Evolutionary conservation across 2,329 filamentous ascomycete species (phyloP), one percentile per base, ranked within the genome.

Genomic region (Colletotrichum shisoi): DNA sequence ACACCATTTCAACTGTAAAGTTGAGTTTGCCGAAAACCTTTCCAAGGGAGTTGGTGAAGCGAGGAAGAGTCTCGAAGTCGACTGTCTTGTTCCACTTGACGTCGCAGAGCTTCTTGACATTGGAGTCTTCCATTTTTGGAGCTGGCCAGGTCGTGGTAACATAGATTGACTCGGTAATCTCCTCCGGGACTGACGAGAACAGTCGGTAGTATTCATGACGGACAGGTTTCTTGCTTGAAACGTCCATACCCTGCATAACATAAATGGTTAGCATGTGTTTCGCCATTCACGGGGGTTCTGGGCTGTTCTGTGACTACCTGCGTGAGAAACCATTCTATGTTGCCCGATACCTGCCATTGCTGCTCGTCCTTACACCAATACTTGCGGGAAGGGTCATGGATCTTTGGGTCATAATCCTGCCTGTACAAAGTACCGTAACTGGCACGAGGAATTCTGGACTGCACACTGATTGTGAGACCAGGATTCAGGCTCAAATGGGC

Each of bases 361-460:
- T n/a, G n/a, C n/a, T n/a, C n/a, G n/a, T n/a, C n/a, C n/a, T n/a
- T n/a, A n/a, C 4, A 58, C 11, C 68, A 76, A 0, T n/a, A 4
- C 17, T 59, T 73, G 34, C 76, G 71, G 0, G 19, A 13, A 0
- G 3, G 8, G 0, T 70, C 3, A n/a, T n/a, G 52, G 70, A 77
- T 0, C 62, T 1, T 0, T 21, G 1, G n/a, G n/a, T n/a, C n/a
- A 0, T 1, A 0, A 7, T 54, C 51, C 0, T 1, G n/a, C n/a
- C n/a, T n/a, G n/a, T n/a, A n/a, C 1, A 0, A 72, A 12, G 0
- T n/a, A n/a, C 76, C 76, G 27, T 76, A 78, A 9, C 75, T 77
- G 9, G 69, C 53, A 0, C 76, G 70, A 1, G 75, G 72, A 6
- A 78, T 31, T 3, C 76, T 71, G 1, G 70, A 70, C 0, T 34